phyloP scores from a whole-genome alignment of 805 yeast genomes.

The Myxozyma monticola region DNA sequence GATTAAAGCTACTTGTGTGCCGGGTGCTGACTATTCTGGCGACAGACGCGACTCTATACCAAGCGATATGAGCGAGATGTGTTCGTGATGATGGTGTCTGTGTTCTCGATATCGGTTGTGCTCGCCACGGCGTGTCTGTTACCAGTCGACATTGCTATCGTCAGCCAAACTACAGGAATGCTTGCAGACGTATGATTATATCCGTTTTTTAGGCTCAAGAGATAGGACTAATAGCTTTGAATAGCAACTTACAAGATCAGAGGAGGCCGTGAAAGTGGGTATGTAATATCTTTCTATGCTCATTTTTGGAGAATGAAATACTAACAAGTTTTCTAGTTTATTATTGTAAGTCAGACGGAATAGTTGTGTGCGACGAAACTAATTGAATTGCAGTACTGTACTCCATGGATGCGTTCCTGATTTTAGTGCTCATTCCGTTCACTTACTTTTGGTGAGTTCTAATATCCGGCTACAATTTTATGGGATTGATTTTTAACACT shows the following conservation, averaged over 20 bases:
- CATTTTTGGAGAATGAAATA: not conserved
- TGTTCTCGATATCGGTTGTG: slow-evolving; percentile 30
- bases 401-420: slow-evolving; percentile 30
- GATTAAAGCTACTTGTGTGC: no score
- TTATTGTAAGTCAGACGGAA: slow-evolving; percentile 12
- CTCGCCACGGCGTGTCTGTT: slow-evolving; percentile 30
- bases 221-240: no score
- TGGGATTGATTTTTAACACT: not conserved
- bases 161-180: slow-evolving; percentile 24
- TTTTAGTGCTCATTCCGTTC: slow-evolving; percentile 32
- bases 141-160: slow-evolving; percentile 33
- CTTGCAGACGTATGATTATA: slow-evolving; percentile 7
- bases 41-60: slow-evolving; percentile 26
- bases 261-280: slow-evolving; percentile 14
- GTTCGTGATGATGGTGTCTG: slow-evolving; percentile 28
- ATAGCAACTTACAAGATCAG: slow-evolving; percentile 11
- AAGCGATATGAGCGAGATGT: slow-evolving; percentile 30
- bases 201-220: no score
- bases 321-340: slow-evolving; percentile 17
- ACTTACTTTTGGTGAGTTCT: slow-evolving; percentile 32
- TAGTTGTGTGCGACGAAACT: not conserved
- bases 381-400: slow-evolving; percentile 28
- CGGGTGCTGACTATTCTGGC: not conserved
- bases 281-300: not conserved
- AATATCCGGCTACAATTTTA: not conserved